These are phyloP conservation scores for Aureobasidium leucospermi DNA, from an alignment of 2,329 filamentous ascomycete species.

Conservation along the genomic window DNA sequence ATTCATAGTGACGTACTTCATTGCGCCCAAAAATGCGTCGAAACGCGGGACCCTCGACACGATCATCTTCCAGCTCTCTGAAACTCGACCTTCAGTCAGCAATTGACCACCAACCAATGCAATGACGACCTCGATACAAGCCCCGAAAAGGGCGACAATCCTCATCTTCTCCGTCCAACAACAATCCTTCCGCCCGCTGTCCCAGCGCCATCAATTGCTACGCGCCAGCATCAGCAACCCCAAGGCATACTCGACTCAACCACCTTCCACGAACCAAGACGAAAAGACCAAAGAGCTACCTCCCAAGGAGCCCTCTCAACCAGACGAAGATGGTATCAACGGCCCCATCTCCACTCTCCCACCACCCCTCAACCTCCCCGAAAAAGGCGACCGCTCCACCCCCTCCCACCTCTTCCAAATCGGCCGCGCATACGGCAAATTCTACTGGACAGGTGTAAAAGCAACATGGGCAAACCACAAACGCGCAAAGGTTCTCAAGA, in stretches of 20 bases:
- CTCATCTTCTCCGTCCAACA: neutral
- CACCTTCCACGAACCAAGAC: slow-evolving; percentile 4
- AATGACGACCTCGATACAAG: slow-evolving; percentile 3
- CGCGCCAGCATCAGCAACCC: neutral
- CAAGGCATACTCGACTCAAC: neutral
- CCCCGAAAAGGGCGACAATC: neutral
- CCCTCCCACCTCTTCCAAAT: slow-evolving; percentile 51
- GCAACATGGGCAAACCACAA: slow-evolving; percentile 63
- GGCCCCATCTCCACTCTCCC: slow-evolving; percentile 67
- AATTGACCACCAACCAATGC: slow-evolving; percentile 6
- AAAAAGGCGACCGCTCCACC: slow-evolving; percentile 38
- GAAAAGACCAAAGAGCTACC: neutral
- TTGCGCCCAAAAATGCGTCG: neutral
- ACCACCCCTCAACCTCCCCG: slow-evolving; percentile 59
- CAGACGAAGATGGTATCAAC: slow-evolving; percentile 47
- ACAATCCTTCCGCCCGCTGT: neutral
- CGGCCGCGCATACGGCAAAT: slow-evolving; percentile 69
- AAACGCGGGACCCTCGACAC: neutral
- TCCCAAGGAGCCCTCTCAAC: neutral
- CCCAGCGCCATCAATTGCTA: slow-evolving; percentile 1
- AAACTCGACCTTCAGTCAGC: neutral
- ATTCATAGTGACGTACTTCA: slow-evolving; percentile 1
- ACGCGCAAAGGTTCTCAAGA: slow-evolving; percentile 23
- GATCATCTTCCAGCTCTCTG: neutral
- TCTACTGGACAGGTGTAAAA: slow-evolving; percentile 82